Evolutionary conservation across 2,329 filamentous ascomycete genomes (phyloP).

Genomic region (Samsoniella hepiali): DNA sequence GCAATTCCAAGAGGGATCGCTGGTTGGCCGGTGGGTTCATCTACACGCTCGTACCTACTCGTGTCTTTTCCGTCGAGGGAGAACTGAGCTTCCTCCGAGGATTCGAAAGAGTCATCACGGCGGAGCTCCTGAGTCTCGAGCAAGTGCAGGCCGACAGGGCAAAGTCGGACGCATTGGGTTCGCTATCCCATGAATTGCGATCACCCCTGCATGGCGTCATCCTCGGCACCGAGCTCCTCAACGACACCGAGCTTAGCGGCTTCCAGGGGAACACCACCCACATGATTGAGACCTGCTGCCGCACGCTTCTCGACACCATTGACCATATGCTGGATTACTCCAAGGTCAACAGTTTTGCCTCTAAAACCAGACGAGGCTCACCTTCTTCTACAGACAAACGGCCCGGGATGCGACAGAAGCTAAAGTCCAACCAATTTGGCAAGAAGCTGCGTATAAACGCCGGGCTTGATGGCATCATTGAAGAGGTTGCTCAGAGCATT

Average conservation of each 20-base stretch:
- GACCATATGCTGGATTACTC: conserved; percentile 53
- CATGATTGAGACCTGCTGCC: conserved; percentile 49
- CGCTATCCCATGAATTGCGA: conserved; percentile 49
- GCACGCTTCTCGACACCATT: conserved; percentile 52
- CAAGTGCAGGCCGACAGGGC: conserved; percentile 33
- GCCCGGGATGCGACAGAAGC: conserved; percentile 41
- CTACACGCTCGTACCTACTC: conserved; percentile 30
- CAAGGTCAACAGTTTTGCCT: conserved; percentile 46
- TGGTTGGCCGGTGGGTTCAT: conserved; percentile 36
- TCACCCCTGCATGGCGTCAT: conserved; percentile 60
- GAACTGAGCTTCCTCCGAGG: conserved; percentile 45
- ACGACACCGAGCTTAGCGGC: conserved; percentile 46
- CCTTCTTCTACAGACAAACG: background rate
- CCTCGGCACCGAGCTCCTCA: conserved; percentile 50
- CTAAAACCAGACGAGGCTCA: background rate
- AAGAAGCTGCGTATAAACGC: conserved; percentile 26
- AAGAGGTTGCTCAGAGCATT: conserved; percentile 47
- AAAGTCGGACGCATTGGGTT: conserved; percentile 57
- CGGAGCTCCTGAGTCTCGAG: conserved; percentile 46
- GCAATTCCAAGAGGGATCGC: conserved; percentile 30
- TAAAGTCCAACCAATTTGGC: conserved; percentile 21
- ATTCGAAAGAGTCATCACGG: conserved; percentile 51
- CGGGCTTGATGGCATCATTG: conserved; percentile 40
- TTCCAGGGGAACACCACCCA: conserved; percentile 46
- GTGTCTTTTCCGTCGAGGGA: conserved; percentile 38